These are phyloP conservation scores for Dissophora globulifera DNA, from an alignment of 192 early-diverging fungal species.

Conservation along the genomic window DNA sequence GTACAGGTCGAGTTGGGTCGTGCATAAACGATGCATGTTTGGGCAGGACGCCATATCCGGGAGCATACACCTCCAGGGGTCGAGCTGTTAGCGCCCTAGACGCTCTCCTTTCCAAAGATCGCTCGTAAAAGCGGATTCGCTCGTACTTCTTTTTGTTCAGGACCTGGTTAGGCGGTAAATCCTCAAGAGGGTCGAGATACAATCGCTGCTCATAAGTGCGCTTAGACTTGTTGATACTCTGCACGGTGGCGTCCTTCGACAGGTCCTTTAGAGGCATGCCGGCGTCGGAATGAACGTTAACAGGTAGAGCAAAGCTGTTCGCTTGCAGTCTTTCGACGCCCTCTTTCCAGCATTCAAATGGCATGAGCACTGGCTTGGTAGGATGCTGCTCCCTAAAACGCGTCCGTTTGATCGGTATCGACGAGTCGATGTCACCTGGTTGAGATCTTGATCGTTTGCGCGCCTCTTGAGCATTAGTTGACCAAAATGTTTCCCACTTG, in stretches of 20 bases:
- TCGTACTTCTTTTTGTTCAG: background rate
- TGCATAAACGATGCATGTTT: conserved; percentile 22
- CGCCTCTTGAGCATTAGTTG: conserved; percentile 1
- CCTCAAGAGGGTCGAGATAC: background rate
- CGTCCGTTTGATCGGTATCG: background rate
- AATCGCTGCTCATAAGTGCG: conserved; percentile 22
- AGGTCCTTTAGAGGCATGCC: background rate
- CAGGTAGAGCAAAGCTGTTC: conserved; percentile 15
- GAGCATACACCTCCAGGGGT: conserved; percentile 20
- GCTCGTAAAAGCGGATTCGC: background rate
- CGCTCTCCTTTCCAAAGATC: background rate
- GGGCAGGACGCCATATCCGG: conserved; percentile 40
- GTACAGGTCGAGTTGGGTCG: conserved; percentile 7
- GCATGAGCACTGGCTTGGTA: background rate
- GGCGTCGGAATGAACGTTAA: background rate
- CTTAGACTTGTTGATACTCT: conserved; percentile 27
- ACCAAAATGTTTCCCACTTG: conserved; percentile 16
- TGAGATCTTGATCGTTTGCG: background rate
- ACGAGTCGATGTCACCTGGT: background rate
- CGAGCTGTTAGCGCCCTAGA: background rate
- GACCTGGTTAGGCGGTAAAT: background rate
- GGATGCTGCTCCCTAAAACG: conserved; percentile 6
- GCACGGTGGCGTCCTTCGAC: background rate
- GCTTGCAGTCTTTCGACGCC: conserved; percentile 13
- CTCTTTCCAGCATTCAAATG: conserved; percentile 17